Evolutionary conservation across 139 green algal species (phyloP).

Genomic region (Axilococcus clingmanii): DNA sequence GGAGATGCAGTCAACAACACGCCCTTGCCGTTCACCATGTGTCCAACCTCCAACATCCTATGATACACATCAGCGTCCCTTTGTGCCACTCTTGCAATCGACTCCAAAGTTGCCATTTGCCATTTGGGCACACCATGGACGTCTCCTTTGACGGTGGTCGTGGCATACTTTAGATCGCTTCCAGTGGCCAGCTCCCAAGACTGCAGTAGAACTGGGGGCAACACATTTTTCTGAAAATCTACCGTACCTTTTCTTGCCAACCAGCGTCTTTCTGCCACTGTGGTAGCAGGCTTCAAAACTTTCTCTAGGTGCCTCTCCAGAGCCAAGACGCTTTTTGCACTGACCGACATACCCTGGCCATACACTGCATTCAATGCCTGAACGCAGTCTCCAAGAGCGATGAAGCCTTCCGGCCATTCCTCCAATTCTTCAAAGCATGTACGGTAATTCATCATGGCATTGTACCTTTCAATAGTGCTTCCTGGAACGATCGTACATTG

Average conservation of each 20-base stretch:
- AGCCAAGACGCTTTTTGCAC: neutral
- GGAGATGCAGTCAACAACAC: too few relatives aligned
- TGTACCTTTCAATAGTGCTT: neutral
- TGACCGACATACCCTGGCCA: slow-evolving; percentile 5
- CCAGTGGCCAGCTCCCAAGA: neutral
- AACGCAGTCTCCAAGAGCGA: slow-evolving; percentile 8
- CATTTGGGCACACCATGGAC: neutral
- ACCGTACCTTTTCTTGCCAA: neutral
- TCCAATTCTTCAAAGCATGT: slow-evolving; percentile 1
- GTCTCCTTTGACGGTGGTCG: neutral
- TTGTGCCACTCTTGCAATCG: neutral
- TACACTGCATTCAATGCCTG: slow-evolving; percentile 7
- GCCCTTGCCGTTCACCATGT: too few relatives aligned
- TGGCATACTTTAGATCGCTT: neutral
- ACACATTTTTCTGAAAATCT: slow-evolving; percentile 1
- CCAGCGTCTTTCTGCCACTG: neutral
- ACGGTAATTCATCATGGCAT: slow-evolving; percentile 4
- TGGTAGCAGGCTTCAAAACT: neutral
- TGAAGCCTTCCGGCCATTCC: neutral
- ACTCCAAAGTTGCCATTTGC: neutral
- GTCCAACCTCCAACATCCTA: neutral
- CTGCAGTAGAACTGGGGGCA: too few relatives aligned
- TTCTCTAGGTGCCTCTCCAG: neutral
- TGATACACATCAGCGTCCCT: neutral
- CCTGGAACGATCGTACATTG: neutral